These are phyloP conservation scores for Serendipita vermifera DNA, from an alignment of 768 basidiomycete species.

Conservation along the genomic window DNA sequence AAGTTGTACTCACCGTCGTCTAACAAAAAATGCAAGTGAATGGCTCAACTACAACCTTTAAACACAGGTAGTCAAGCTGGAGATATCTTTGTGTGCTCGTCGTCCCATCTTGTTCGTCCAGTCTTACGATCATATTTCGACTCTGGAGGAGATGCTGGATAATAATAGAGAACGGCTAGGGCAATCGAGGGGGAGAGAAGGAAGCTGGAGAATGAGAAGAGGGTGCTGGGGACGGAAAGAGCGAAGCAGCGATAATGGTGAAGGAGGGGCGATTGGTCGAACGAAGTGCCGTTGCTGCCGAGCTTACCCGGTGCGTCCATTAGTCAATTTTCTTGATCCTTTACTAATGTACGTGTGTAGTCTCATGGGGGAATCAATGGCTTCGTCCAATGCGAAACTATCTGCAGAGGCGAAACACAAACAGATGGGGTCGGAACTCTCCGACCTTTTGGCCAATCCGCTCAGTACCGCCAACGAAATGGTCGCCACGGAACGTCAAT, in stretches of 20 bases:
- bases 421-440: conserved; percentile 86
- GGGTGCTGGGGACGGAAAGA: conserved; percentile 60
- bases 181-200: neutral
- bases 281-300: conserved; percentile 74
- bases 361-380: conserved; percentile 13
- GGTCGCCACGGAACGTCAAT: conserved; percentile 85
- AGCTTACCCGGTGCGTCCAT: conserved; percentile 53
- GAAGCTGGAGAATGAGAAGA: neutral
- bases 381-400: too few species aligned
- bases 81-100: too few species aligned
- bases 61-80: too few species aligned
- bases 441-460: conserved; percentile 79
- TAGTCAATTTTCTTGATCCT: too few species aligned
- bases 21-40: too few species aligned
- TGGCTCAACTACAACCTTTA: too few species aligned
- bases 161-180: conserved; percentile 20
- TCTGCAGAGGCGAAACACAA: conserved; percentile 67
- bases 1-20: too few species aligned
- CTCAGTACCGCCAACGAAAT: conserved; percentile 92
- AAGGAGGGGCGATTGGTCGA: conserved; percentile 89
- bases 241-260: conserved; percentile 78
- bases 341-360: too few species aligned
- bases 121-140: conserved; percentile 82
- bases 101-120: too few species aligned
- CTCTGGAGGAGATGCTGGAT: conserved; percentile 83